Evolutionary conservation across 768 basidiomycete genomes (phyloP), one percentile per base, ranked within the genome.

Genomic region (Crepidotus variabilis): DNA sequence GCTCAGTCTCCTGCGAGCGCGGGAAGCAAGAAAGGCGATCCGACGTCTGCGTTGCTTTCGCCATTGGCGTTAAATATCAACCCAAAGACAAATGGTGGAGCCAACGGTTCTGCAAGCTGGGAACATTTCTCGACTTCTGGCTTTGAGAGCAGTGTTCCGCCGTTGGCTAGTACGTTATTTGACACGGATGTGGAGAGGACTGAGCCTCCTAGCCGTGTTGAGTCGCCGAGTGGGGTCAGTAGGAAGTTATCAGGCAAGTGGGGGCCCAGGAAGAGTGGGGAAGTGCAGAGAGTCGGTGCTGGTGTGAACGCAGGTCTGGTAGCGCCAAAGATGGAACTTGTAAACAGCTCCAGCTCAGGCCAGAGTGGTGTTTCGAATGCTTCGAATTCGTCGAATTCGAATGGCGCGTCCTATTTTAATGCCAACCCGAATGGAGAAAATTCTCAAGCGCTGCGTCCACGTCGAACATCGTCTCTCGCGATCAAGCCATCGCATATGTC

Each of bases 51-150:
- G 3, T 56, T 70, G 18, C 28, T 28, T 28, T 68, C 72, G 2
- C 55, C 69, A 20, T 47, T 59, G 53, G 58, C 65, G 24, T 23
- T 69, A 50, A 62, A 71, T 13, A 35, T 45, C 23, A 20, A 43
- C 39, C 13, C 39, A 11, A 43, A 14, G 39, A 43, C 39, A 5
- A 43, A 43, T 43, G 39, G 39, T 43, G 39, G 13, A 43, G 14
- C 39, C 4, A 14, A 43, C 5, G 39, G 14, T 59, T 46, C 61
- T 39, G 39, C 14, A 11, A 43, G 39, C 13, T 92, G 90, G 90
- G 66, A 76, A 5, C 80, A 85, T 36, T 91, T 92, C 68, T 84
- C 88, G 0, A 70, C 79, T 1, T 72, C 80, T 0, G 90, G 90
- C 2, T 92, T 87, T 11, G 73, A 78, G 43, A 61, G 72, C 0